These are phyloP conservation scores for Berkeleyomyces rouxiae DNA, from an alignment of 2,329 filamentous ascomycete genomes.

Conservation along the genomic window DNA sequence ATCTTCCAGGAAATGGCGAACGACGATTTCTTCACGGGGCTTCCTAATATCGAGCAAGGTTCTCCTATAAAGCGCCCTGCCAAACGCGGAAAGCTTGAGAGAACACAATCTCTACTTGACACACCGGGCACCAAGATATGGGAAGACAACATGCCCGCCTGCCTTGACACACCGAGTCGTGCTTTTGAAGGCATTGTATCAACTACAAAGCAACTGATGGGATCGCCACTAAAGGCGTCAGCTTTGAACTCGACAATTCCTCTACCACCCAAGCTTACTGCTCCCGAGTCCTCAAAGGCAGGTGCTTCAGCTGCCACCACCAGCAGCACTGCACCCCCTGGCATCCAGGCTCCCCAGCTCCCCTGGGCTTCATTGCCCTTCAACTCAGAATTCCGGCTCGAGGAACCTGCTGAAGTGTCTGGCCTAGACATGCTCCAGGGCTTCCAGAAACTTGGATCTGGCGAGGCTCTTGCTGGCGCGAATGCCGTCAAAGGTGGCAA, in stretches of 20 bases:
- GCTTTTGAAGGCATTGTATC: slow-evolving; percentile 28
- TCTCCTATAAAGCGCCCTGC: slow-evolving; percentile 51
- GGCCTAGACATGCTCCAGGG: slow-evolving; percentile 58
- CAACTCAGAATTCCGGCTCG: slow-evolving; percentile 24
- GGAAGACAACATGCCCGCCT: slow-evolving; percentile 9
- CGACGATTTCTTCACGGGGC: slow-evolving; percentile 21
- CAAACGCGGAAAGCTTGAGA: slow-evolving; percentile 44
- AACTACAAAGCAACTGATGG: slow-evolving; percentile 31
- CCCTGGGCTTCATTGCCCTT: slow-evolving; percentile 24
- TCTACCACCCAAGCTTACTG: slow-evolving; percentile 4
- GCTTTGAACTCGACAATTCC: slow-evolving; percentile 10
- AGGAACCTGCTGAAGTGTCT: slow-evolving; percentile 32
- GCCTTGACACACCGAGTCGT: slow-evolving; percentile 11
- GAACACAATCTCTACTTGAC: slow-evolving; percentile 34
- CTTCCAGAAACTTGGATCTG: slow-evolving; percentile 53
- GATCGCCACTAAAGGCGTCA: slow-evolving; percentile 13
- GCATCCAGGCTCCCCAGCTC: slow-evolving; percentile 23
- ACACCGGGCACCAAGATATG: slow-evolving; percentile 10
- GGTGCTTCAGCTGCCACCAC: not conserved
- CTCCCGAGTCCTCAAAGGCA: slow-evolving; percentile 10
- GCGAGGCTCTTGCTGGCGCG: slow-evolving; percentile 22
- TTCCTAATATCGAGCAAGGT: slow-evolving; percentile 32
- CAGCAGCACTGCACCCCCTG: slow-evolving; percentile 22
- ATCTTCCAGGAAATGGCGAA: slow-evolving; percentile 34
- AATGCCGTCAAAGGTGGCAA: slow-evolving; percentile 17